A percentile compares a stretch with the other conserved stretches of the same genome.
Evolutionary conservation across 2,329 filamentous ascomycete species (phyloP).

Genomic region (Aspergillus awamori): DNA sequence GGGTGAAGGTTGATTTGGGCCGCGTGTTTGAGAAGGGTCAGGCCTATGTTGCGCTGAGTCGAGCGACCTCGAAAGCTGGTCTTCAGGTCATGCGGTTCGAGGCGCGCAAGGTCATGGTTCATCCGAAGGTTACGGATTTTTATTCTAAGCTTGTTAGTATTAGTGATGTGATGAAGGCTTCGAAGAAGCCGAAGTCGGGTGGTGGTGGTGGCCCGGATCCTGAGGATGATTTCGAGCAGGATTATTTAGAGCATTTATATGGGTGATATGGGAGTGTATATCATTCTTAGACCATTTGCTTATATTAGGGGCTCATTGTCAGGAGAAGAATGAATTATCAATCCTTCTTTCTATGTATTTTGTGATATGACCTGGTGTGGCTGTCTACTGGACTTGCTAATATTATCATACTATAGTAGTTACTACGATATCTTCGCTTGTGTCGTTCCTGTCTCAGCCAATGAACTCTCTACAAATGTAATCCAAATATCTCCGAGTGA

Average conservation of each 20-base stretch:
- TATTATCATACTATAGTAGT: no score
- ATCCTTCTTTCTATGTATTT: no score
- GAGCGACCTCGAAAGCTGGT: slow-evolving; percentile 83
- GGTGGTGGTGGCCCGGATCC: slow-evolving; percentile 1
- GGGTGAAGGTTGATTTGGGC: slow-evolving; percentile 91
- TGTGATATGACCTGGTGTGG: no score
- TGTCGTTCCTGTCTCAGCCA: no score
- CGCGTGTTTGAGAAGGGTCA: slow-evolving; percentile 96
- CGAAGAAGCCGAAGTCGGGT: slow-evolving; percentile 23
- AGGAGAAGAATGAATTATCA: no score
- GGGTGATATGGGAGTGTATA: not conserved
- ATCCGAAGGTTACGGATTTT: slow-evolving; percentile 81
- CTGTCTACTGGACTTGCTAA: no score
- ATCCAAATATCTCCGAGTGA: no score
- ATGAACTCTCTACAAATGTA: no score
- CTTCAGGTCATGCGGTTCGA: slow-evolving; percentile 89
- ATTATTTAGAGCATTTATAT: slow-evolving; percentile 32
- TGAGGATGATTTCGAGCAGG: slow-evolving; percentile 52
- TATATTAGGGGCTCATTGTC: no score
- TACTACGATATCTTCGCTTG: no score
- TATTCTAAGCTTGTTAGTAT: slow-evolving; percentile 80
- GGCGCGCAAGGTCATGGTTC: slow-evolving; percentile 88
- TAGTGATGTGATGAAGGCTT: slow-evolving; percentile 52
- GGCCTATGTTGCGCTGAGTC: slow-evolving; percentile 93
- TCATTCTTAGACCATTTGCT: no score